Evolutionary conservation across 2,329 filamentous ascomycete genomes (phyloP).

Genomic region (Bisporella sp.): DNA sequence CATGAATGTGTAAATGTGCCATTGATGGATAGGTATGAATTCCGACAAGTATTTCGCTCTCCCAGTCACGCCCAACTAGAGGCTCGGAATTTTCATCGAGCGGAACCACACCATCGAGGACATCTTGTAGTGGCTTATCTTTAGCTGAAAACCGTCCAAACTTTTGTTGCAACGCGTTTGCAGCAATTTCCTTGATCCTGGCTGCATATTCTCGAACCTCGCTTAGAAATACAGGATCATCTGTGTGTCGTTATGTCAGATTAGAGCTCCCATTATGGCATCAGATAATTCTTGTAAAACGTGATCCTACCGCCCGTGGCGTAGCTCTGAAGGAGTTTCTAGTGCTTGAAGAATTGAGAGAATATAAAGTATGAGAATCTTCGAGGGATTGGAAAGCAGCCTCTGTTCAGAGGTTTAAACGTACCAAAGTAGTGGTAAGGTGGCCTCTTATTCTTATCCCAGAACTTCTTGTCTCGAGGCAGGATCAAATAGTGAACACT

Average conservation of each 20-base stretch:
- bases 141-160: slow-evolving; percentile 56
- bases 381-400: too few species aligned
- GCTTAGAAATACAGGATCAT: slow-evolving; percentile 58
- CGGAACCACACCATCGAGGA: slow-evolving; percentile 51
- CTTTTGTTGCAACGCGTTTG: slow-evolving; percentile 63
- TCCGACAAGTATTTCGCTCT: slow-evolving; percentile 64
- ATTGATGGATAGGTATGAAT: slow-evolving; percentile 87
- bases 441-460: too few species aligned
- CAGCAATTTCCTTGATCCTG: slow-evolving; percentile 59
- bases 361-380: too few species aligned
- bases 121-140: slow-evolving; percentile 57
- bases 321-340: slow-evolving; percentile 65
- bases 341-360: background rate
- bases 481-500: slow-evolving; percentile 83
- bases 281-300: too few species aligned
- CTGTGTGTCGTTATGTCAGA: slow-evolving; percentile 43
- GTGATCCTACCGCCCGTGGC: too few species aligned
- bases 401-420: too few species aligned
- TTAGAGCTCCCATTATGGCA: too few species aligned
- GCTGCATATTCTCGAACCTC: slow-evolving; percentile 53
- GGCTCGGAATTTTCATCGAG: slow-evolving; percentile 42
- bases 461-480: slow-evolving; percentile 44
- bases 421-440: too few species aligned
- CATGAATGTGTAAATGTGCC: slow-evolving; percentile 86
- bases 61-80: slow-evolving; percentile 73